Evolutionary conservation across 148 eudicot genomes (phyloP), one percentile per base, ranked within the genome.

Genomic region (Rhododendron kiyosumense): DNA sequence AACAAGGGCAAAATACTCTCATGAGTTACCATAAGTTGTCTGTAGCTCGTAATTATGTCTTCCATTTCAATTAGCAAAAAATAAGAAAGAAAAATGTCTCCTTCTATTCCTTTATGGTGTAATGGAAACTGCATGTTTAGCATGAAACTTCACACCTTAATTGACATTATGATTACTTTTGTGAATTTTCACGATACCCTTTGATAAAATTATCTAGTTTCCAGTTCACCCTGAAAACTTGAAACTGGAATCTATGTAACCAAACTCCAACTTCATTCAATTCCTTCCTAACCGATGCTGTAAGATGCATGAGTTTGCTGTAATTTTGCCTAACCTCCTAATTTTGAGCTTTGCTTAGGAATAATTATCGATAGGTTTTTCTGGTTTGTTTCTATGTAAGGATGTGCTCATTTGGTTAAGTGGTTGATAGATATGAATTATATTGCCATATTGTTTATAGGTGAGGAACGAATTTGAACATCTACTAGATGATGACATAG

Each of bases 401-500:
- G 5, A 5, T 38, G 43, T 38, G 43, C 43, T 38, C 43, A 38
- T 38, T 54, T 17, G 18, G 59, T 17, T 7, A 18, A 78, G 52
- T 78, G 18, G 79, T 41, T 38, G 48, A 38, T 78, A 18, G 52
- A 77, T 77, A 17, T 2, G 43, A 12, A 45, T 7, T 22, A 18
- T 41, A 15, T 15, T 54, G 61, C 1, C 45, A 78, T 43, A 78
- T 43, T 22, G 51, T 41, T 78, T 24, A 22, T 45, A 41, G 81
- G 52, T 78, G 81, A 78, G 81, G 52, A 48, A 78, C 11, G 81
- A 78, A 24, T 41, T 41, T 22, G 81, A 78, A 78, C 81, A 78
- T 78, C 14, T 78, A 78, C 15, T 78, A 52, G 52, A 78, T 78
- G 81, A 78, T 45, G 81, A 41, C 52, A 20, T 78, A 9, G 51